These are phyloP conservation scores for Aspergillus arachidicola DNA, from an alignment of 2,329 filamentous ascomycete genomes.

Conservation along the genomic window DNA sequence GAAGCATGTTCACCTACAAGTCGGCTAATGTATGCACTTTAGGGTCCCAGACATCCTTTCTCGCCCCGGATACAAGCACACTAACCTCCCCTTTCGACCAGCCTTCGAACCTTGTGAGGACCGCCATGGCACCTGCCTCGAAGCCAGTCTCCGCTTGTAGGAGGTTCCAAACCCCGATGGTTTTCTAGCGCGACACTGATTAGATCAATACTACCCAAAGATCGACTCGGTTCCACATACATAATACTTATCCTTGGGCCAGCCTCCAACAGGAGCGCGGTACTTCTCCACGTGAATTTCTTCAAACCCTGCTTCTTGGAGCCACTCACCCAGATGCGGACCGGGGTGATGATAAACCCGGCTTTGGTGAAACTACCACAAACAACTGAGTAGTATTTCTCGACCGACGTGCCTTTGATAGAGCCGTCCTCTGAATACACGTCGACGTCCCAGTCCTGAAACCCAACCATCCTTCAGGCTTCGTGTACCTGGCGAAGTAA, in stretches of 20 bases:
- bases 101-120: not conserved
- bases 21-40: not conserved
- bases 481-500: not conserved
- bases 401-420: not conserved
- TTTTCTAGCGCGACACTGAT: not conserved
- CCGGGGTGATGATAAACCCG: not conserved
- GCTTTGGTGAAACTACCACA: not conserved
- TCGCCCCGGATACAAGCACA: not conserved
- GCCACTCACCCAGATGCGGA: not conserved
- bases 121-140: not conserved
- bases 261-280: not conserved
- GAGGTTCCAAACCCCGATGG: not conserved
- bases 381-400: not conserved
- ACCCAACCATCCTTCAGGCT: not conserved
- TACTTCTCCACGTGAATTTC: not conserved
- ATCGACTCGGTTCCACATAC: not conserved
- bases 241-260: not conserved
- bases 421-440: not conserved
- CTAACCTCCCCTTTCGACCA: not conserved
- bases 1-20: not conserved
- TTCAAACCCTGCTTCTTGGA: constrained; percentile 1
- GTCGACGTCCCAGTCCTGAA: not conserved
- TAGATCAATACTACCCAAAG: not conserved
- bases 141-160: not conserved
- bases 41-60: not conserved